These are phyloP conservation scores for Ustilago curta DNA, from an alignment of 1,284 basidiomycete species.

Conservation along the genomic window DNA sequence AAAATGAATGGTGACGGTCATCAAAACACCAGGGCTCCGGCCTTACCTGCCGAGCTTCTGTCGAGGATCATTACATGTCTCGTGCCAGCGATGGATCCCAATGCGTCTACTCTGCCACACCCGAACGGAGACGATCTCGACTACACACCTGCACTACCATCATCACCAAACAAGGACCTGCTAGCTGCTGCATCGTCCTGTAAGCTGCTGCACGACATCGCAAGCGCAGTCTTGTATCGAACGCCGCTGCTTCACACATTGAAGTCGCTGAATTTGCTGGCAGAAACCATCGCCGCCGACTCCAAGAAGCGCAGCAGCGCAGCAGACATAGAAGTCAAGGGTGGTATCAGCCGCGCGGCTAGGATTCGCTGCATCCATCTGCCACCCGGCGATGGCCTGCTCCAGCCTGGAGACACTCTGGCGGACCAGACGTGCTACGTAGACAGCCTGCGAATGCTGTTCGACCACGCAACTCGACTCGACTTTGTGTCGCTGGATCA, in stretches of 20 bases:
- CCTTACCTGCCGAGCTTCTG: constrained; percentile 36
- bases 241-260: constrained; percentile 27
- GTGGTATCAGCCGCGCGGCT: not conserved
- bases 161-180: constrained; percentile 15
- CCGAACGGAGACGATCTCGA: constrained; percentile 17
- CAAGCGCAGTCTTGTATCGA: constrained; percentile 10
- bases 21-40: constrained; percentile 8
- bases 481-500: constrained; percentile 37
- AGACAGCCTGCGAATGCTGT: constrained; percentile 30
- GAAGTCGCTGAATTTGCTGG: constrained; percentile 24
- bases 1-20: not conserved
- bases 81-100: constrained; percentile 18
- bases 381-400: constrained; percentile 37
- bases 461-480: constrained; percentile 30
- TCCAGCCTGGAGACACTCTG: constrained; percentile 36
- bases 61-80: constrained; percentile 28
- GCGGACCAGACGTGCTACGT: constrained; percentile 35
- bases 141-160: constrained; percentile 14
- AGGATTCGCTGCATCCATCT: constrained; percentile 28
- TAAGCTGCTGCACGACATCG: constrained; percentile 21
- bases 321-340: not conserved
- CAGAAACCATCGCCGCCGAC: constrained; percentile 22
- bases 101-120: constrained; percentile 33
- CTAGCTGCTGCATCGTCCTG: constrained; percentile 18
- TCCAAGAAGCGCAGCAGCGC: constrained; percentile 9